Percentiles rank a stretch among this genome's conserved stretches.
phyloP scores from a whole-genome alignment of 2,329 filamentous ascomycete genomes.

The Mycosphaerella sp. region DNA sequence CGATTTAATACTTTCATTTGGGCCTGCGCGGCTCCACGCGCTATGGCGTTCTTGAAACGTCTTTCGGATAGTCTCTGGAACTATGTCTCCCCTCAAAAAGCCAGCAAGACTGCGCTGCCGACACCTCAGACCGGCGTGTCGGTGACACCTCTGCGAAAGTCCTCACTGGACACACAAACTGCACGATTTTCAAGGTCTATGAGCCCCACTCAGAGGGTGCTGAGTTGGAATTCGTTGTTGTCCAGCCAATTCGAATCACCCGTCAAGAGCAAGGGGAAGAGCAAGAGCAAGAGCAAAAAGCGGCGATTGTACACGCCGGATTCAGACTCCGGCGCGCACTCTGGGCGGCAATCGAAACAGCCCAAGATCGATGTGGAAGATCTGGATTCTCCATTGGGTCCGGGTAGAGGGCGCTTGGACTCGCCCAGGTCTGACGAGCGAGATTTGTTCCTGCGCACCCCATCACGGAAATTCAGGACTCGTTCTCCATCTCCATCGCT shows the following conservation, averaged over 20 bases:
- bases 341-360: slow-evolving; percentile 17
- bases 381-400: background rate
- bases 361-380: slow-evolving; percentile 18
- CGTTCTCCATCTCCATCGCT: slow-evolving; percentile 10
- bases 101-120: slow-evolving; percentile 29
- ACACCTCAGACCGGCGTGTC: slow-evolving; percentile 15
- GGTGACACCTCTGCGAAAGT: slow-evolving; percentile 9
- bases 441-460: slow-evolving; percentile 8
- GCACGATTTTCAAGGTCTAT: slow-evolving; percentile 25
- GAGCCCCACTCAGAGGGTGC: slow-evolving; percentile 31
- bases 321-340: background rate
- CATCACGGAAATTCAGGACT: slow-evolving; percentile 3
- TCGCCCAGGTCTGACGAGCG: slow-evolving; percentile 7
- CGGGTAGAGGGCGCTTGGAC: slow-evolving; percentile 4
- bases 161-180: slow-evolving; percentile 15
- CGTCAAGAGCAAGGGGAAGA: too few relatives aligned
- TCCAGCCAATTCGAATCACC: slow-evolving; percentile 5
- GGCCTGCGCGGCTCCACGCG: background rate
- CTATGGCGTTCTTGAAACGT: slow-evolving; percentile 25
- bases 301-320: slow-evolving; percentile 21
- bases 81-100: slow-evolving; percentile 40
- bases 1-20: background rate
- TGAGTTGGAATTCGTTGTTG: slow-evolving; percentile 21
- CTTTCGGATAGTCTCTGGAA: slow-evolving; percentile 38
- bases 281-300: slow-evolving; percentile 15